phyloP scores from a whole-genome alignment of 768 basidiomycete genomes.

The Lactarius indigo region DNA sequence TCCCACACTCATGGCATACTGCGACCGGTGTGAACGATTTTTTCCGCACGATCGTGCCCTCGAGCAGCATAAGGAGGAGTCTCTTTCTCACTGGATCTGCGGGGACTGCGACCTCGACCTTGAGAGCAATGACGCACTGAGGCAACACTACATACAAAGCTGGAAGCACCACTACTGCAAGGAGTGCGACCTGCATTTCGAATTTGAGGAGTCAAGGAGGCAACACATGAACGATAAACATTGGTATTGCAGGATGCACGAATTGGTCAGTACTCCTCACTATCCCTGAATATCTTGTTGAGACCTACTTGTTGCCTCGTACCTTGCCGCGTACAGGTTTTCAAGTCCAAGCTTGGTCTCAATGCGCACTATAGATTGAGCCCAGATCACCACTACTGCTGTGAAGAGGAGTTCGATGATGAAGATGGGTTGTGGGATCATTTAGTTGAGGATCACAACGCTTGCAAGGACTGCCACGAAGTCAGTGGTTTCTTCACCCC shows the following conservation, averaged over 20 bases:
- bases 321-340: constrained; percentile 36
- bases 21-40: constrained; percentile 4
- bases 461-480: neutral
- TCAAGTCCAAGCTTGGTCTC: constrained; percentile 39
- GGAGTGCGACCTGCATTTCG: neutral
- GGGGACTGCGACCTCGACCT: constrained; percentile 47
- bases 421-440: constrained; percentile 12
- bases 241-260: neutral
- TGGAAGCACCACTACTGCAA: neutral
- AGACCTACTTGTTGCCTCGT: neutral
- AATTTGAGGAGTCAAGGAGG: neutral
- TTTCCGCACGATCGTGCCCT: constrained; percentile 28
- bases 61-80: constrained; percentile 30
- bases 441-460: constrained; percentile 3
- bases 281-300: neutral
- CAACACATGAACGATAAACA: constrained; percentile 2
- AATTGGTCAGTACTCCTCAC: constrained; percentile 17
- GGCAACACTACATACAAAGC: neutral
- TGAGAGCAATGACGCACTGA: neutral
- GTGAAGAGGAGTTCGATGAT: neutral
- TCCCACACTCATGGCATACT: constrained; percentile 6
- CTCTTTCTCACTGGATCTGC: constrained; percentile 43
- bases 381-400: neutral
- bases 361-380: constrained; percentile 44
- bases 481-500: neutral